Base-by-base conservation (phyloP, 371 early-diverging fungal genomes). In the Cokeromyces recurvatus region DNA sequence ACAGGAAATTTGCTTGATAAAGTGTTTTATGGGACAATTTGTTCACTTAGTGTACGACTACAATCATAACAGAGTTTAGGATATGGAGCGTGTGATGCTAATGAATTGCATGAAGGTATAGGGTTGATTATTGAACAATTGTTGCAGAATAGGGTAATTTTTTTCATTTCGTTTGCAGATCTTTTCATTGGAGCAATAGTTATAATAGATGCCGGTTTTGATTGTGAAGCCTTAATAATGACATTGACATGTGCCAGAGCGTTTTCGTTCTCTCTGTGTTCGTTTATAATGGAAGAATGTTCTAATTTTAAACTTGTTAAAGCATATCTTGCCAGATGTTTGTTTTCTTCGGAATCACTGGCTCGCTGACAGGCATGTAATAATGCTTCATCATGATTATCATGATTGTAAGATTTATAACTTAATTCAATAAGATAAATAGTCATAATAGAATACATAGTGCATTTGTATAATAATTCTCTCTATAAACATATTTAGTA, bases 301-400 rank as follows among this genome's bases (percentile, higher is more conserved):
- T 38, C 38, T 38, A 38, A 38, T 38, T 38, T 38, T 38, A 38
- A 38, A 20, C 38, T 38, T 38, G 20, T 38, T 38, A 38, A 3
- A 38, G 38, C 38, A 38, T 38, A 38, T 38, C 38, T 38, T 38
- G 20, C 38, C 38, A 38, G 38, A 38, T 38, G 38, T 38, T 38
- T 43, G 16, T n/a, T 43, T 27, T 22, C 19, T 43, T 43, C 14
- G 27, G n/a, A 17, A 11, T 43, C 43, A 3, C 24, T 43, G 16
- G 27, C 32, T 31, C 27, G 43, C 16, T 43, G 24, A 31, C 43
- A 29, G 7, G 32, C 32, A 31, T 24, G 43, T 17, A 43, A 4
- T 29, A 43, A 31, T 15, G 38, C 20, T 38, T 38, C 38, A 38
- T 38, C 38, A 38, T 38, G 12, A 12, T 38, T 38, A n/a, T n/a